Evolutionary conservation across 2,329 filamentous ascomycete species (phyloP), one percentile per base, ranked within the genome.

Genomic region (Epichloe aotearoae): DNA sequence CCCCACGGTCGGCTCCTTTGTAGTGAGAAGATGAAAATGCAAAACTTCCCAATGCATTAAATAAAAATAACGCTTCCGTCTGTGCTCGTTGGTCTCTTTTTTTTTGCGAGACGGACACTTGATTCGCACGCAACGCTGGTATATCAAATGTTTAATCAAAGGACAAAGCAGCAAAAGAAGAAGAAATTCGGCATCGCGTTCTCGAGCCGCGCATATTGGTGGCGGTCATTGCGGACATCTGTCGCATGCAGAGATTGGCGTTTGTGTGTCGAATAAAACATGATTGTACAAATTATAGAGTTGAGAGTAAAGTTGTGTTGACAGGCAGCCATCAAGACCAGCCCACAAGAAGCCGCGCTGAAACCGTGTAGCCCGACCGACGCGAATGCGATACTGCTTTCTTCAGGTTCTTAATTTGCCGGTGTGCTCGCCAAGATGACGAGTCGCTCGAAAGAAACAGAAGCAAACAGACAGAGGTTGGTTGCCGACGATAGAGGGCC

Each of bases 381-480:
- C 8, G 17, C 62, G 57, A 65, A 59, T 39, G 40, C 62, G 61
- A 72, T 64, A 67, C 37, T 26, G 19, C 19, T 26, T 8, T 39
- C 73, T 74, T 68, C 67, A 70, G 62, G 34, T 56, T 57, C 58
- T 51, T 46, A 51, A 61, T 62, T 61, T 61, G 41, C 61, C 62
- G 50, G 61, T 67, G 67, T 72, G 70, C 66, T 69, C 66, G 70
- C 73, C 73, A 75, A 73, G 70, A 75, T 71, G 66, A 70, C 67
- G 66, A 67, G 65, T 64, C 69, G 62, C 56, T 20, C n/a, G 14
- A 15, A 43, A 23, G 11, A 65, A 58, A 20, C 14, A 5, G 6
- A 47, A 50, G 38, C 44, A 39, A 47, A 50, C 23, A 41, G 30
- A 60, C 54, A 57, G 56, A 59, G 58, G 60, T 62, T 64, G 54